phyloP scores from a whole-genome alignment of 768 basidiomycete species.

The Mycena haematopus region DNA sequence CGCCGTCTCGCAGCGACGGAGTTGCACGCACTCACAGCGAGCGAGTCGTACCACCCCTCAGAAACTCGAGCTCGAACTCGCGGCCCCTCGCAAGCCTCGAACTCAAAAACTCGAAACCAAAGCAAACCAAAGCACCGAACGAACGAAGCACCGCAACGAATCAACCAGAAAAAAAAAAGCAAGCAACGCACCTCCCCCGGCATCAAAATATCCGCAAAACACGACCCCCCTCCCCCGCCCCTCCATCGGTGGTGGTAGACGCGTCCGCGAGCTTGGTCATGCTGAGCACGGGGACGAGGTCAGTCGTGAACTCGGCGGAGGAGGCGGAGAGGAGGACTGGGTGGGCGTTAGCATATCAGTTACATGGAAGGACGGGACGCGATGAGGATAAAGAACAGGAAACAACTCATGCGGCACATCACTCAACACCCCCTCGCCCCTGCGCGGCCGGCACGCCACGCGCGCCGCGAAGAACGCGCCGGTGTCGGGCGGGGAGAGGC shows the following conservation, averaged over 20 bases:
- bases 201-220: background rate
- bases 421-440: constrained; percentile 2
- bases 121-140: background rate
- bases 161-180: too few relatives aligned
- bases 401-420: constrained; percentile 19
- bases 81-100: too few relatives aligned
- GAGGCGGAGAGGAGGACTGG: constrained; percentile 22
- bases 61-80: too few relatives aligned
- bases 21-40: too few relatives aligned
- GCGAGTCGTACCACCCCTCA: background rate
- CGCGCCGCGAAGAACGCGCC: constrained; percentile 20
- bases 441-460: constrained; percentile 4
- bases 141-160: too few relatives aligned
- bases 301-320: constrained; percentile 28
- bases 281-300: constrained; percentile 23
- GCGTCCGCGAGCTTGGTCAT: constrained; percentile 21
- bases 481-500: constrained; percentile 12
- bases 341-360: background rate
- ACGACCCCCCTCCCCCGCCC: background rate
- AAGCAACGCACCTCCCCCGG: background rate
- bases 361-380: background rate
- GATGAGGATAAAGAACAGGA: background rate
- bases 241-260: background rate
- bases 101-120: too few relatives aligned
- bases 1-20: too few relatives aligned